Conservation (phyloP, 371 early-diverging fungal species). For the Haplosporangium sp. region DNA sequence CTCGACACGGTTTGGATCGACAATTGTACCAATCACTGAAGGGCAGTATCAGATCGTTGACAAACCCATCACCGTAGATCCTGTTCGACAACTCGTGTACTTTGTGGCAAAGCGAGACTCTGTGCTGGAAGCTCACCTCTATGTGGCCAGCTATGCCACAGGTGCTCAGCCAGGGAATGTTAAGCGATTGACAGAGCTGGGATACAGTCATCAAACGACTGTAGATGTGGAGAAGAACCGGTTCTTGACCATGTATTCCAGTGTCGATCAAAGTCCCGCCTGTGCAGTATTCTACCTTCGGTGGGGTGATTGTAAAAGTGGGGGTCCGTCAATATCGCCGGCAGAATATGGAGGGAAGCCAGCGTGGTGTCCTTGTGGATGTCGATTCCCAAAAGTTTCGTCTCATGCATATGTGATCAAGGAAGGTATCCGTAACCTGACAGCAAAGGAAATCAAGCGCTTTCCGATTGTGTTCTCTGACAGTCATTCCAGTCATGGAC, state of each 20-base stretch:
- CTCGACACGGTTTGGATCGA: constrained; percentile 22
- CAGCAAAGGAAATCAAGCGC: constrained; percentile 27
- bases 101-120: constrained; percentile 76
- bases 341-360: not conserved
- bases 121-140: constrained; percentile 76
- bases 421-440: constrained; percentile 34
- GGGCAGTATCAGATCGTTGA: constrained; percentile 74
- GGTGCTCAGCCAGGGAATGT: constrained; percentile 33
- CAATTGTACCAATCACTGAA: constrained; percentile 50
- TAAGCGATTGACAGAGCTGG: constrained; percentile 64
- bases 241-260: constrained; percentile 69
- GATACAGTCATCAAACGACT: constrained; percentile 65
- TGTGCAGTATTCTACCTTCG: constrained; percentile 52
- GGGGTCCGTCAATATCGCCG: not conserved
- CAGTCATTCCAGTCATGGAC: constrained; percentile 14
- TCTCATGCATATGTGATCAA: constrained; percentile 41
- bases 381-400: constrained; percentile 50
- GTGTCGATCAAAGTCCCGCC: constrained; percentile 57
- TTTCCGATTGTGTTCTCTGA: constrained; percentile 25
- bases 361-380: constrained; percentile 46
- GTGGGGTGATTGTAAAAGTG: constrained; percentile 40
- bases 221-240: constrained; percentile 60
- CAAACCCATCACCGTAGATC: constrained; percentile 72
- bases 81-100: constrained; percentile 67
- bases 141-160: constrained; percentile 62